Evolutionary conservation across 2,329 filamentous ascomycete species (phyloP).

Genomic region (Aspergillus transmontanensis): DNA sequence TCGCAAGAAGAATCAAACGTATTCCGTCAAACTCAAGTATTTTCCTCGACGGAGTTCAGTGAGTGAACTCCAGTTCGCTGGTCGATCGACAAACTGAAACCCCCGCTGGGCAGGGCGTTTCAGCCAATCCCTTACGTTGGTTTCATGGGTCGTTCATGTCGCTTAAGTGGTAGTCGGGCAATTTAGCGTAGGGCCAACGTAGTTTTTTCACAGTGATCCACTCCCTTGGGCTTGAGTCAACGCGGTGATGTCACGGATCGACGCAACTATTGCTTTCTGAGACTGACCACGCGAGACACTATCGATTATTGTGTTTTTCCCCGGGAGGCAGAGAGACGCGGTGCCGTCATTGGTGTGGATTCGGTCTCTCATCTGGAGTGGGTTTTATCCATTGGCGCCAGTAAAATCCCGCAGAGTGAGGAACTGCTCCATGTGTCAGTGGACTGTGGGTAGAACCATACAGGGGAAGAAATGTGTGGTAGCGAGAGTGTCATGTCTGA

Average conservation of each 20-base stretch:
- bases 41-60: background rate
- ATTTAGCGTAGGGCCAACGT: constrained; percentile 2
- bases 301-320: constrained; percentile 8
- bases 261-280: constrained; percentile 23
- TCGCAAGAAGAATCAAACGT: background rate
- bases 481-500: background rate
- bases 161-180: background rate
- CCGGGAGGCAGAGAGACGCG: background rate
- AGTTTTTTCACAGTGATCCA: too few relatives aligned
- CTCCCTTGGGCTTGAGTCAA: background rate
- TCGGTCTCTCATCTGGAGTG: background rate
- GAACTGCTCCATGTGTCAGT: background rate
- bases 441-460: too few relatives aligned
- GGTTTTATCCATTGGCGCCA: too few relatives aligned
- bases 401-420: background rate
- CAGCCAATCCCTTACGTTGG: constrained; percentile 17
- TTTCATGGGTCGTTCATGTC: constrained; percentile 12
- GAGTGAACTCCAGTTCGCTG: background rate
- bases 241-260: constrained; percentile 21
- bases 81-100: constrained; percentile 1
- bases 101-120: constrained; percentile 12
- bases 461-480: background rate
- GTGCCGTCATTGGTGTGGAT: background rate
- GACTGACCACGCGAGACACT: constrained; percentile 16
- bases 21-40: background rate